Evolutionary conservation across 2,329 filamentous ascomycete species (phyloP), one percentile per base, ranked within the genome.

Genomic region (Neonectria ditissima): DNA sequence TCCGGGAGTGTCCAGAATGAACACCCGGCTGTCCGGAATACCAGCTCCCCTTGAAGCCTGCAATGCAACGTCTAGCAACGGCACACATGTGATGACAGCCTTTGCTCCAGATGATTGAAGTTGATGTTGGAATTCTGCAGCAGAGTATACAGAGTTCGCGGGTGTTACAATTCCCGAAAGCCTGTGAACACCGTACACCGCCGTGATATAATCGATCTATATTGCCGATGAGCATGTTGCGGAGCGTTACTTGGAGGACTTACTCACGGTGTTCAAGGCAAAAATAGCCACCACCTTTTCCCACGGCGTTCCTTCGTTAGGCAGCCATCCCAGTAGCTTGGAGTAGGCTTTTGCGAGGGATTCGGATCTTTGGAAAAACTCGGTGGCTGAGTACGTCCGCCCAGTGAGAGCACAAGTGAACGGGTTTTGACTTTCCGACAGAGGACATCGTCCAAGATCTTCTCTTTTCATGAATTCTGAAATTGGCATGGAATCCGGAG

Each of bases 201-300:
- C 79, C 3, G 91, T 87, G 64, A 94, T 80, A 53, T 90, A 92
- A 77, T 95, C 92, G 65, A 96, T 87, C 87, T 92, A 67, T 24
- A 20, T 41, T 14, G 6, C 28, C 14, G 45, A 45, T 45, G 22
- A 30, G 18, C 37, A 20, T 3, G 6, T 16, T 24, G 28, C 28
- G 48, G 6, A 22, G 20, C 8, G 7, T 34, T 10, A 13, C 4
- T 7, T 37, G 24, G 1, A 7, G 6, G 6, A n/a, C 39, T 59
- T 14, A 72, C 85, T 62, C 79, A 93, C 91, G 22, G 92, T 92
- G 75, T 97, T 97, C 59, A 94, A 78, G 16, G 90, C 90, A 79
- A 92, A 96, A 22, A 94, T 82, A 4, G 84, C 90, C 44, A 92
- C 81, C 20, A 94, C 91, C 77, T 94, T 94, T 72, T 96, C 92